A percentile compares a stretch with the other conserved stretches of the same genome.
These are phyloP conservation scores for Fusarium poae DNA, from an alignment of 2,329 filamentous ascomycete genomes.

Conservation along the genomic window DNA sequence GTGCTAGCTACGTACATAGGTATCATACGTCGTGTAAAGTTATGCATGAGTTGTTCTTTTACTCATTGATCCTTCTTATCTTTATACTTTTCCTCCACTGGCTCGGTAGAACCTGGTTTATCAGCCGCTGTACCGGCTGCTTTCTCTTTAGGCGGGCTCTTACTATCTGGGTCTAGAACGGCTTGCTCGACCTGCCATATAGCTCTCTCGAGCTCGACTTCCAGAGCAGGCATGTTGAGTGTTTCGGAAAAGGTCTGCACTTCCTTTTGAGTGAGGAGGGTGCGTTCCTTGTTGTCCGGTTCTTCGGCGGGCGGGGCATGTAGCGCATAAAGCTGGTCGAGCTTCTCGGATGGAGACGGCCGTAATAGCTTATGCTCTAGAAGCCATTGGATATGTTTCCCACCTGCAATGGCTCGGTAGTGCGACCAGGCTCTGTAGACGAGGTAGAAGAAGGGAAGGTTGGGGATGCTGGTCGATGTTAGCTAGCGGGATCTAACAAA, in stretches of 20 bases:
- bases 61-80: slow-evolving; percentile 42
- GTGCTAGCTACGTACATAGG: slow-evolving; percentile 28
- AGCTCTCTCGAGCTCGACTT: slow-evolving; percentile 79
- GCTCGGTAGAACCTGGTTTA: slow-evolving; percentile 24
- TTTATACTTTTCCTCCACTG: slow-evolving; percentile 35
- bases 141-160: slow-evolving; percentile 24
- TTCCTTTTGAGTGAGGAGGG: slow-evolving; percentile 64
- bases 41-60: slow-evolving; percentile 14
- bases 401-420: slow-evolving; percentile 87
- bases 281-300: slow-evolving; percentile 50
- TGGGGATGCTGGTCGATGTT: slow-evolving; percentile 75
- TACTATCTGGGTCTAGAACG: slow-evolving; percentile 55
- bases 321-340: slow-evolving; percentile 81
- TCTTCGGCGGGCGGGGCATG: slow-evolving; percentile 48
- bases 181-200: slow-evolving; percentile 77
- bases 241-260: slow-evolving; percentile 70
- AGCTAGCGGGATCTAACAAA: neutral
- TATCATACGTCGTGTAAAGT: slow-evolving; percentile 46
- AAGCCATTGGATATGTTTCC: slow-evolving; percentile 86
- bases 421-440: slow-evolving; percentile 92
- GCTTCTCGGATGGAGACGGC: slow-evolving; percentile 72
- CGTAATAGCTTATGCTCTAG: slow-evolving; percentile 78
- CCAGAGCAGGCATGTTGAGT: slow-evolving; percentile 76
- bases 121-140: slow-evolving; percentile 32
- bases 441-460: slow-evolving; percentile 97